Percentiles rank a stretch among this genome's conserved stretches.
Evolutionary conservation across 2,329 filamentous ascomycete species (phyloP).

Genomic region (Aspergillus proliferans): DNA sequence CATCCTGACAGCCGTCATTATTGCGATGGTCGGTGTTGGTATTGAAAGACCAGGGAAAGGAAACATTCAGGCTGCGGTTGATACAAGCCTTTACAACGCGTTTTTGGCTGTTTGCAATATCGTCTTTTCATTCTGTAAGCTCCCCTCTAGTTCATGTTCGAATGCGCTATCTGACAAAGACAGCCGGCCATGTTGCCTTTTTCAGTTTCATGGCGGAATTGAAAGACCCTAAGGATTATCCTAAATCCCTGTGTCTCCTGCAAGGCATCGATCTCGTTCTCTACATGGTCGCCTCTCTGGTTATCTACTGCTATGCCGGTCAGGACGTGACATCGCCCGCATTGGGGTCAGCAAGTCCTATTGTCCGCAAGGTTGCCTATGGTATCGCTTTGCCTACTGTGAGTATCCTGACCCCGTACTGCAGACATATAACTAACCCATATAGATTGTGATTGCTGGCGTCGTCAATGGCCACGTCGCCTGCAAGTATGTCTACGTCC

Average conservation of each 20-base stretch:
- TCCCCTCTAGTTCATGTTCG: conserved; percentile 36
- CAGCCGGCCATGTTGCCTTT: conserved; percentile 57
- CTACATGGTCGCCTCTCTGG: conserved; percentile 59
- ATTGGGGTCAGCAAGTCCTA: conserved; percentile 52
- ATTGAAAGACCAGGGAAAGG: conserved; percentile 37
- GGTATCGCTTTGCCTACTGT: conserved; percentile 59
- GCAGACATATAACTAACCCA: not conserved
- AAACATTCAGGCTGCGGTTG: conserved; percentile 24
- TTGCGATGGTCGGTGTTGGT: conserved; percentile 60
- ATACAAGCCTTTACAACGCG: conserved; percentile 44
- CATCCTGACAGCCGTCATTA: conserved; percentile 54
- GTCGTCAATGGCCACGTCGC: conserved; percentile 63
- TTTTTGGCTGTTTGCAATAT: conserved; percentile 61
- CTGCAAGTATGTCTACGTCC: conserved; percentile 57
- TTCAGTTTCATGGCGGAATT: conserved; percentile 60
- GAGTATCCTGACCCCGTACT: not conserved
- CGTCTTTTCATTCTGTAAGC: conserved; percentile 57
- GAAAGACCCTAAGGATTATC: conserved; percentile 52
- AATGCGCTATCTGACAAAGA: conserved; percentile 48
- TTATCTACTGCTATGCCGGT: conserved; percentile 62
- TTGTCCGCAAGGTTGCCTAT: conserved; percentile 57
- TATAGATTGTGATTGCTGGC: conserved; percentile 57
- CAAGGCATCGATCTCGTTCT: conserved; percentile 53
- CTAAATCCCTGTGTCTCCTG: conserved; percentile 55
- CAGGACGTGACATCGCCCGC: conserved; percentile 56